phyloP scores from a whole-genome alignment of 2,329 filamentous ascomycete species.

The Neonectria coccinea region DNA sequence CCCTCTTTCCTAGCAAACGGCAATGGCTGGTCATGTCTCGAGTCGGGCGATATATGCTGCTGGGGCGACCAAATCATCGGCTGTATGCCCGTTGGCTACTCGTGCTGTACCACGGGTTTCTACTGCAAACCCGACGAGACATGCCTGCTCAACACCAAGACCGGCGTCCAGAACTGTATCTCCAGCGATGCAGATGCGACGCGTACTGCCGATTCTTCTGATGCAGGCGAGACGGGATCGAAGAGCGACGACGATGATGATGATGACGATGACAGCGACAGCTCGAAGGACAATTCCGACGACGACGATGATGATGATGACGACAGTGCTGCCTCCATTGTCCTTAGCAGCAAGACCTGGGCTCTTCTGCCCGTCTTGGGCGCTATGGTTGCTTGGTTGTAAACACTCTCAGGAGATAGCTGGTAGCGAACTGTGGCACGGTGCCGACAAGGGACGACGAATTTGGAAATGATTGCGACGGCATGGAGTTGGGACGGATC shows the following conservation, averaged over 20 bases:
- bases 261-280: too few species aligned
- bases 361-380: slow-evolving; percentile 23
- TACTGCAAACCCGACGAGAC: slow-evolving; percentile 31
- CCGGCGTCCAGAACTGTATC: not conserved
- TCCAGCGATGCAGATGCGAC: slow-evolving; percentile 6
- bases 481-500: not conserved
- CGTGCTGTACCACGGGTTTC: slow-evolving; percentile 36
- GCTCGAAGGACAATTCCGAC: not conserved
- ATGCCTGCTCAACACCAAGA: slow-evolving; percentile 23
- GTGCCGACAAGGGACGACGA: too few species aligned
- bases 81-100: slow-evolving; percentile 36
- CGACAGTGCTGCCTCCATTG: slow-evolving; percentile 8
- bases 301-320: slow-evolving; percentile 13
- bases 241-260: not conserved
- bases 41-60: slow-evolving; percentile 30
- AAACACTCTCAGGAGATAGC: not conserved
- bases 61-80: slow-evolving; percentile 27
- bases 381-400: slow-evolving; percentile 21
- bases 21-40: slow-evolving; percentile 25
- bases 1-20: slow-evolving; percentile 20
- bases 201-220: slow-evolving; percentile 15
- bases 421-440: not conserved
- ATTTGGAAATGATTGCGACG: not conserved
- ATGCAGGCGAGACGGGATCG: slow-evolving; percentile 22
- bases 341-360: slow-evolving; percentile 9